These are phyloP conservation scores for Raffaelea ambrosiae DNA, from an alignment of 2,329 filamentous ascomycete genomes.

Conservation along the genomic window DNA sequence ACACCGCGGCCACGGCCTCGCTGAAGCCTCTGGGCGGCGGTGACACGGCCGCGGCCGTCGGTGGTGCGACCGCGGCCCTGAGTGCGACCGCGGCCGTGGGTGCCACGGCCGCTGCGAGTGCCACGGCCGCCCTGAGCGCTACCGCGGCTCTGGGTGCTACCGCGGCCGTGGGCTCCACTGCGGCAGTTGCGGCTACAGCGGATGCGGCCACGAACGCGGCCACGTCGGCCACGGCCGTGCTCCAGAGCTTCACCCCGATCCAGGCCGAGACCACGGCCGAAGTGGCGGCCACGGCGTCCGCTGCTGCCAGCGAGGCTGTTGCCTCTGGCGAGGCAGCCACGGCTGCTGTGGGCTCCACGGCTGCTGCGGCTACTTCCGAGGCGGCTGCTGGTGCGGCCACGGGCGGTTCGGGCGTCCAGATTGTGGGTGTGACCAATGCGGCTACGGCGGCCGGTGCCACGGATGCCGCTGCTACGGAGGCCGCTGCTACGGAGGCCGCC, in stretches of 20 bases:
- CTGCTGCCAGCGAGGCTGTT: neutral
- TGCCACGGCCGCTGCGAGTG: neutral
- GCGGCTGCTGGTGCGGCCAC: neutral
- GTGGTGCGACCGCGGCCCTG: neutral
- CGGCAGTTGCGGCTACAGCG: neutral
- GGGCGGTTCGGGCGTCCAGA: neutral
- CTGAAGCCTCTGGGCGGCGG: neutral
- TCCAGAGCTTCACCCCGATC: neutral
- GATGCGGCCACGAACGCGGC: neutral
- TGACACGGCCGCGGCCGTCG: neutral
- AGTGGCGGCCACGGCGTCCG: neutral
- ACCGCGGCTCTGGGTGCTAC: neutral
- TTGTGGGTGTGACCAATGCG: neutral
- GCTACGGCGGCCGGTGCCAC: neutral
- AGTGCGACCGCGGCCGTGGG: neutral
- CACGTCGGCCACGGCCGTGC: neutral
- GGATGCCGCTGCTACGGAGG: neutral
- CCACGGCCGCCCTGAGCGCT: neutral
- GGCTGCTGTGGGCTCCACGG: neutral
- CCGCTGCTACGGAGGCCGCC: neutral
- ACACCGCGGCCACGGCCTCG: neutral
- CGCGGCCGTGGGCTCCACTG: neutral
- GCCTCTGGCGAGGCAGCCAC: neutral
- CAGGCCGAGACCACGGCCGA: neutral
- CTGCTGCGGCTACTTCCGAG: neutral